These are phyloP conservation scores for Kalaharituber pfeilii DNA, from an alignment of 2,329 filamentous ascomycete species.

Conservation along the genomic window DNA sequence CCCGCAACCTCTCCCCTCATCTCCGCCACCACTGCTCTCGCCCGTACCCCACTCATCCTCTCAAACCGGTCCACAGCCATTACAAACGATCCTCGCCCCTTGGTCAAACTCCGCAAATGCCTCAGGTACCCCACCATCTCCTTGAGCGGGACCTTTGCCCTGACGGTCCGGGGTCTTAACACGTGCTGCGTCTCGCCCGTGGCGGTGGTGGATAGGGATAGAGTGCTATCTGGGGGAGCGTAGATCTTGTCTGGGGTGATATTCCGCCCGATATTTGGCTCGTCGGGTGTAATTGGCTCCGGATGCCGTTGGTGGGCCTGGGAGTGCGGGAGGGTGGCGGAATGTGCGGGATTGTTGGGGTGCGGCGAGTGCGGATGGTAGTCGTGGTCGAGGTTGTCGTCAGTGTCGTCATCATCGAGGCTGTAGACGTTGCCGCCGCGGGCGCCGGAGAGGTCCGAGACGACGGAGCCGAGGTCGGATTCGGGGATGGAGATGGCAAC, in stretches of 20 bases:
- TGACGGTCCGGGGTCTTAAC: conserved; percentile 38
- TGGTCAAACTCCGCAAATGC: conserved; percentile 73
- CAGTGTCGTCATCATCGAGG: conserved; percentile 37
- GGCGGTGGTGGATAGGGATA: too few relatives aligned
- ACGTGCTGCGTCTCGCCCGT: background rate
- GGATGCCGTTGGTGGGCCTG: conserved; percentile 10
- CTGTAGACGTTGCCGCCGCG: conserved; percentile 59
- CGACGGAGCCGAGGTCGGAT: conserved; percentile 57
- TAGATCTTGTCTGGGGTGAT: background rate
- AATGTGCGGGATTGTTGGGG: background rate
- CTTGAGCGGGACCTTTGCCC: conserved; percentile 76
- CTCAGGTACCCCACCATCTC: conserved; percentile 94
- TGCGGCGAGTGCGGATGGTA: conserved; percentile 6
- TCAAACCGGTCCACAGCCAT: conserved; percentile 59
- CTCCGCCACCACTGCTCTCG: background rate
- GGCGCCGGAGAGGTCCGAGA: conserved; percentile 61
- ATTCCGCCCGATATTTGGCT: background rate
- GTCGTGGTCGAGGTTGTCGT: conserved; percentile 18
- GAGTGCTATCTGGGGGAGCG: background rate
- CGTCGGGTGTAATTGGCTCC: background rate
- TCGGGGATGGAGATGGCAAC: conserved; percentile 77
- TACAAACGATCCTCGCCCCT: conserved; percentile 60
- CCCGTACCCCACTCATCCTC: conserved; percentile 30
- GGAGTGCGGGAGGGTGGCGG: conserved; percentile 7
- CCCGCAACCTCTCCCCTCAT: background rate